Evolutionary conservation across 139 green algal species (phyloP).

Genomic region (Edaphochlamys debaryana): DNA sequence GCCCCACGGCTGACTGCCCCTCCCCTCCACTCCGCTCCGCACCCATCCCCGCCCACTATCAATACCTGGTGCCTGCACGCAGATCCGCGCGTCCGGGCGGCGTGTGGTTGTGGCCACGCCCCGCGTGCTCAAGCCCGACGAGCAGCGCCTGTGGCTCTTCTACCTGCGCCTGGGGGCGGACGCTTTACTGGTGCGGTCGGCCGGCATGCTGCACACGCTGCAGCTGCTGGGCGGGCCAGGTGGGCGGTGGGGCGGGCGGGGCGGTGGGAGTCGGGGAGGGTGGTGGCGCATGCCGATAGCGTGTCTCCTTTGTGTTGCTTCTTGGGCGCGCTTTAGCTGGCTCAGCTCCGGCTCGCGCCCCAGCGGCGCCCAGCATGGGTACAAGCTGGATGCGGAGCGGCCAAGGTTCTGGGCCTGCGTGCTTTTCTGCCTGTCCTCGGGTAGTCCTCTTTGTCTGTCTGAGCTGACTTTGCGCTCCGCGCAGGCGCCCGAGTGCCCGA

Average conservation of each 20-base stretch:
- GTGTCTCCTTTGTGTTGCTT: neutral
- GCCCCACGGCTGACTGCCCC: neutral
- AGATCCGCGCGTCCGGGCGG: conserved; percentile 36
- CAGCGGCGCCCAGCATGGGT: too few species aligned
- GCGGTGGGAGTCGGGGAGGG: too few species aligned
- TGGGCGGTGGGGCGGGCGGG: neutral
- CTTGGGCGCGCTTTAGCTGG: neutral
- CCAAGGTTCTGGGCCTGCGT: too few species aligned
- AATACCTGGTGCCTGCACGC: too few species aligned
- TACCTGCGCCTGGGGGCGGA: conserved; percentile 81
- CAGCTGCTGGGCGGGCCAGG: conserved; percentile 56
- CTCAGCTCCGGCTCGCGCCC: too few species aligned
- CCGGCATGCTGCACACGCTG: conserved; percentile 79
- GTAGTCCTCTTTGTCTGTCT: too few species aligned
- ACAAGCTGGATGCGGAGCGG: too few species aligned
- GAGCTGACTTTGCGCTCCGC: too few species aligned
- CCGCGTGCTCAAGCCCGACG: conserved; percentile 82
- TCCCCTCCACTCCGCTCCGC: too few species aligned
- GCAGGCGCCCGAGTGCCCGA: conserved; percentile 18
- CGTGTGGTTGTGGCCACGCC: conserved; percentile 75
- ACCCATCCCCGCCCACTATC: too few species aligned
- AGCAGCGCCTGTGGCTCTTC: conserved; percentile 80
- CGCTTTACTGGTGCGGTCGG: conserved; percentile 78
- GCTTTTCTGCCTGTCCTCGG: too few species aligned
- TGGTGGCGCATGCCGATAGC: neutral